Evolutionary conservation across 2,329 filamentous ascomycete species (phyloP).

Genomic region (Teratosphaeria destructans): DNA sequence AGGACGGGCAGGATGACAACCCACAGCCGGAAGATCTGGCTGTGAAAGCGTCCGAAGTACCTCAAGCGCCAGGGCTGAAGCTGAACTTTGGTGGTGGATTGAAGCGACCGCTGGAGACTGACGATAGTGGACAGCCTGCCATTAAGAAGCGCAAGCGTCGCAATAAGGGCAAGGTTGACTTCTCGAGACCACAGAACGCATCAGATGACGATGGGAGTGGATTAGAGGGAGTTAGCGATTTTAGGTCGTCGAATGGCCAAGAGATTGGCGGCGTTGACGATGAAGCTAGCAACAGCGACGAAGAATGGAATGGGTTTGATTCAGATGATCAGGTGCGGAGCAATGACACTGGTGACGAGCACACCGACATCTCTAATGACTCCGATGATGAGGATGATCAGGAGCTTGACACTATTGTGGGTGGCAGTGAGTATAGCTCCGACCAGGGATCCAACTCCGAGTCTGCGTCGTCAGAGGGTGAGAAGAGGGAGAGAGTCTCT

Average conservation of each 20-base stretch:
- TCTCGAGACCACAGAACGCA: slow-evolving; percentile 16
- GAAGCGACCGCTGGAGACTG: slow-evolving; percentile 75
- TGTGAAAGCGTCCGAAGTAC: neutral
- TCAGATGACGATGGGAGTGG: slow-evolving; percentile 15
- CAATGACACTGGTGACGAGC: neutral
- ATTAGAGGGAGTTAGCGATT: slow-evolving; percentile 17
- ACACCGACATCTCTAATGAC: neutral
- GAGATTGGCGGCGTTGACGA: slow-evolving; percentile 14
- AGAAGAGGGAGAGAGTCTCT: slow-evolving; percentile 40
- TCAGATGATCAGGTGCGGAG: slow-evolving; percentile 10
- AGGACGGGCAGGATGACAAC: slow-evolving; percentile 2
- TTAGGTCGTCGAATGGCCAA: neutral
- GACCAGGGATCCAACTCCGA: slow-evolving; percentile 24
- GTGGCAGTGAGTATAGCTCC: slow-evolving; percentile 16
- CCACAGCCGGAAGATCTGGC: neutral
- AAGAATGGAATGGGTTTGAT: slow-evolving; percentile 4
- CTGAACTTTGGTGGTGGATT: slow-evolving; percentile 59
- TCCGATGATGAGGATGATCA: neutral
- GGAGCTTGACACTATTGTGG: neutral
- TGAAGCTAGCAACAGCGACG: neutral
- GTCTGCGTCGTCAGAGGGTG: slow-evolving; percentile 2
- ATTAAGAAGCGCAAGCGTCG: slow-evolving; percentile 66
- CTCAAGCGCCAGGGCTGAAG: neutral
- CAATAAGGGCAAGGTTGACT: slow-evolving; percentile 28
- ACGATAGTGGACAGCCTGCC: slow-evolving; percentile 67